Evolutionary conservation across 805 yeast genomes (phyloP).

Genomic region (Wickerhamomyces rabaulensis): DNA sequence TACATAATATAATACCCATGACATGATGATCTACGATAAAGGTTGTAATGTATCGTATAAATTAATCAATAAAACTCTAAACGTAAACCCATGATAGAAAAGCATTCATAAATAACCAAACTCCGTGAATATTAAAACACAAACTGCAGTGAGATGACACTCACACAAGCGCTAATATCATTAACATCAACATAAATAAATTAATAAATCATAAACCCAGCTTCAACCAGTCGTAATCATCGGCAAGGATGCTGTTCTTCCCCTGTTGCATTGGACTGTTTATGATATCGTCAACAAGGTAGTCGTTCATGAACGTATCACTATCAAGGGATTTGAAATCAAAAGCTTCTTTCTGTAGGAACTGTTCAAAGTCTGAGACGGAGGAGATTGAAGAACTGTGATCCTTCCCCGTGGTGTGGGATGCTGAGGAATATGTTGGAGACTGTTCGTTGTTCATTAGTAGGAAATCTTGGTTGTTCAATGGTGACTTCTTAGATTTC

Average conservation of each 20-base stretch:
- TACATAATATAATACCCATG: too few species aligned
- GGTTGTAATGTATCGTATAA: too few species aligned
- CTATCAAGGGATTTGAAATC: neutral
- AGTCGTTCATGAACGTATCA: neutral
- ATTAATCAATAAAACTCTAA: too few species aligned
- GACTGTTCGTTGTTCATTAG: slow-evolving; percentile 4
- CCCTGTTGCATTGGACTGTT: neutral
- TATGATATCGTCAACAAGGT: neutral
- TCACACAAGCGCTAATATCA: too few species aligned
- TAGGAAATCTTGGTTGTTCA: slow-evolving; percentile 3
- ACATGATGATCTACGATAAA: too few species aligned
- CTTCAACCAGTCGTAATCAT: neutral
- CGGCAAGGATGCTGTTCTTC: neutral
- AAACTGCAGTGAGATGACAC: too few species aligned
- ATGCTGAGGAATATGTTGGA: neutral
- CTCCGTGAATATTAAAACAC: too few species aligned
- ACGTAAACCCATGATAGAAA: too few species aligned
- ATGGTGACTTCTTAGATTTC: slow-evolving; percentile 2
- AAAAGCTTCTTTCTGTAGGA: neutral
- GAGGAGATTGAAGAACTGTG: neutral
- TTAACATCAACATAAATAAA: too few species aligned
- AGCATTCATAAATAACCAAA: too few species aligned
- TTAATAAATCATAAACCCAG: neutral
- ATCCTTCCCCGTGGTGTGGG: neutral
- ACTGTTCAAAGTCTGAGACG: neutral